These are phyloP conservation scores for Carex arenaria DNA, from an alignment of 202 grass and related monocot genomes.

Conservation along the genomic window DNA sequence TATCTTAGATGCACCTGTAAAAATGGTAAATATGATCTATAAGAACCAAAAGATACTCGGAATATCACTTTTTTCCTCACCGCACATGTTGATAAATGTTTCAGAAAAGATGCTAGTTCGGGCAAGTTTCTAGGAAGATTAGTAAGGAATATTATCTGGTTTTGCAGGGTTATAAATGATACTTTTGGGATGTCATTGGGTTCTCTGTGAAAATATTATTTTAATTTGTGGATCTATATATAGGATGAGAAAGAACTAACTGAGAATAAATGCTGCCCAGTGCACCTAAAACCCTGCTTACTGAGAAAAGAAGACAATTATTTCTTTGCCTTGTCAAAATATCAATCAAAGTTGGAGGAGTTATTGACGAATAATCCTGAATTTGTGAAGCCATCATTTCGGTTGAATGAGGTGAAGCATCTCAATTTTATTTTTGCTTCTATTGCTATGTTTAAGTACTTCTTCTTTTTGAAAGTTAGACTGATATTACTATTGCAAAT, in stretches of 20 bases:
- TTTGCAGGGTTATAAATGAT: neutral
- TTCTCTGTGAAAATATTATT: neutral
- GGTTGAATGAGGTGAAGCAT: slow-evolving; percentile 78
- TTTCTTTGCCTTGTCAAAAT: slow-evolving; percentile 97
- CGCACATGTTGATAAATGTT: neutral
- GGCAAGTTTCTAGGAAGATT: neutral
- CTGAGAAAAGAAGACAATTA: slow-evolving; percentile 90
- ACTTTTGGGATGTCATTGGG: neutral
- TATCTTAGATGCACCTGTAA: neutral
- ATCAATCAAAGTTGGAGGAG: slow-evolving; percentile 85
- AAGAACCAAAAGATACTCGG: neutral
- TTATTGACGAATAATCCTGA: slow-evolving; percentile 69
- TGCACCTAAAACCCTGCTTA: slow-evolving; percentile 85
- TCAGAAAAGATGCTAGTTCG: neutral
- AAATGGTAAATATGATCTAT: neutral
- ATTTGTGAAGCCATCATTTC: slow-evolving; percentile 89
- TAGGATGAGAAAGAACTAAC: slow-evolving; percentile 92
- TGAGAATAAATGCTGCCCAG: slow-evolving; percentile 76
- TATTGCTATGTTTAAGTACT: slow-evolving; percentile 8
- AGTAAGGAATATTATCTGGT: neutral
- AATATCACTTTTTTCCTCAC: neutral
- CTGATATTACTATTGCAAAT: neutral
- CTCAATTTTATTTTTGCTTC: slow-evolving; percentile 12
- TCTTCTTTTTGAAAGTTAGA: slow-evolving; percentile 1
- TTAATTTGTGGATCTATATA: slow-evolving; percentile 10